A percentile compares a stretch with the other conserved stretches of the same genome.
phyloP scores from a whole-genome alignment of 2,329 filamentous ascomycete genomes.

The Fusarium clavum region DNA sequence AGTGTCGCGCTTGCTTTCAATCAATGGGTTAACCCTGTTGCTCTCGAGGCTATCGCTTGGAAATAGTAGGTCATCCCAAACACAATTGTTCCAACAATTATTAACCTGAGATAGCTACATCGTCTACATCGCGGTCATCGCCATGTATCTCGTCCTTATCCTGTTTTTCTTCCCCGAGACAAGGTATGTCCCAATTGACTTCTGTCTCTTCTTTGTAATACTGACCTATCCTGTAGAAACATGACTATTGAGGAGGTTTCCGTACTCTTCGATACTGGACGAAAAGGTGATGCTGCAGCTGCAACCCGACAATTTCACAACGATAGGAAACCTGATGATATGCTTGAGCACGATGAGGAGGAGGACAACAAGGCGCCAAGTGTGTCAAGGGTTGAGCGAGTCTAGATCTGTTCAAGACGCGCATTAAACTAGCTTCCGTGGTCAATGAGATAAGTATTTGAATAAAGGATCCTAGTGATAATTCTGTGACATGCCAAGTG shows the following conservation, averaged over 20 bases:
- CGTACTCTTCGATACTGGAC: slow-evolving; percentile 32
- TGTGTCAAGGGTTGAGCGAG: slow-evolving; percentile 18
- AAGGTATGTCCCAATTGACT: not conserved
- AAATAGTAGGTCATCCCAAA: slow-evolving; percentile 30
- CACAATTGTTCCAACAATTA: no score
- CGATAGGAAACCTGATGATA: slow-evolving; percentile 4
- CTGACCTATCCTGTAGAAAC: not conserved
- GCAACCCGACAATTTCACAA: slow-evolving; percentile 8
- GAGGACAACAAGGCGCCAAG: slow-evolving; percentile 5
- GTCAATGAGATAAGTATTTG: not conserved
- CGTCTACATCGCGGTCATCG: slow-evolving; percentile 38
- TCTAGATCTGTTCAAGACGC: not conserved
- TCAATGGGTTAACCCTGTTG: slow-evolving; percentile 42
- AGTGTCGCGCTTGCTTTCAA: slow-evolving; percentile 40
- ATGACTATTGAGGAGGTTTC: slow-evolving; percentile 38
- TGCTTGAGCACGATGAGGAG: slow-evolving; percentile 19
- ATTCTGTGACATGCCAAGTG: not conserved
- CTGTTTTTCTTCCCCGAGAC: slow-evolving; percentile 43
- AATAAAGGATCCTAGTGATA: not conserved
- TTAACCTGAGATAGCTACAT: slow-evolving; percentile 10
- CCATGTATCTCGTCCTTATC: slow-evolving; percentile 34
- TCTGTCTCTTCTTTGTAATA: accelerated
- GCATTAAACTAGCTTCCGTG: not conserved
- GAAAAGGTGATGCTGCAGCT: slow-evolving; percentile 20
- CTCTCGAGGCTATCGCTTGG: slow-evolving; percentile 39